Conservation (phyloP, 805 yeast species). For the Ogataea saltuana region DNA sequence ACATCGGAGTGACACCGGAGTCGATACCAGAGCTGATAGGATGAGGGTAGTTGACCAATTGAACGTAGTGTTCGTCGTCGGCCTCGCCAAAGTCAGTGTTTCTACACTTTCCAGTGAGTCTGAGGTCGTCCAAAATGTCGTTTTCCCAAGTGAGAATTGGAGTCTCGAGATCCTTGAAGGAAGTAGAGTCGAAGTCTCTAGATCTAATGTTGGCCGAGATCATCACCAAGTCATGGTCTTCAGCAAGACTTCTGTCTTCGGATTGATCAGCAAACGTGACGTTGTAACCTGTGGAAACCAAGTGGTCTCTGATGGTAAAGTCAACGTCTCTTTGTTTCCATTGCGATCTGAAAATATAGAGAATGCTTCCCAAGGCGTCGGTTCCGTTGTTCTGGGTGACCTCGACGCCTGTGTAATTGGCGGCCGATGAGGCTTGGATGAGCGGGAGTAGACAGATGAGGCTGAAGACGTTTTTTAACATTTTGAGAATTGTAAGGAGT, state of each 20-base stretch:
- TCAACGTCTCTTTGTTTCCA: conserved; percentile 6
- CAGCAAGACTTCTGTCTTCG: not conserved
- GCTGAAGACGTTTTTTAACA: not conserved
- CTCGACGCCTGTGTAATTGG: conserved; percentile 7
- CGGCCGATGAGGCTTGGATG: conserved; percentile 3
- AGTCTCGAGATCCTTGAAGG: not conserved
- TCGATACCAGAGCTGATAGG: conserved; percentile 4
- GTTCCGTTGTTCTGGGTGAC: conserved; percentile 4
- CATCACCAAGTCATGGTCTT: conserved; percentile 3
- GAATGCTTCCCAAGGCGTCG: conserved; percentile 4
- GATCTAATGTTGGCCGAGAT: conserved; percentile 7
- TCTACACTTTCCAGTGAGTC: conserved; percentile 3
- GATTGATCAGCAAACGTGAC: conserved; percentile 4
- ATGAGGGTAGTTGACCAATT: conserved; percentile 7
- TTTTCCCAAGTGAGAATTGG: conserved; percentile 7
- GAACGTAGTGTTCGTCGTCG: conserved; percentile 5
- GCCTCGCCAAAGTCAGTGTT: conserved; percentile 5
- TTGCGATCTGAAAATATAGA: conserved; percentile 6
- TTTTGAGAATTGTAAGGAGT: too few species aligned
- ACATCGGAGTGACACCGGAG: conserved; percentile 2
- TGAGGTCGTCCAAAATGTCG: conserved; percentile 8
- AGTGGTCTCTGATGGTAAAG: conserved; percentile 5
- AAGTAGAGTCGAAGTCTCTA: conserved; percentile 2
- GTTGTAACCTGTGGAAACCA: conserved; percentile 5
- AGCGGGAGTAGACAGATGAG: not conserved